Evolutionary conservation across 1,139 yeast species (phyloP).

Genomic region (Magnusiomyces fungicola): DNA sequence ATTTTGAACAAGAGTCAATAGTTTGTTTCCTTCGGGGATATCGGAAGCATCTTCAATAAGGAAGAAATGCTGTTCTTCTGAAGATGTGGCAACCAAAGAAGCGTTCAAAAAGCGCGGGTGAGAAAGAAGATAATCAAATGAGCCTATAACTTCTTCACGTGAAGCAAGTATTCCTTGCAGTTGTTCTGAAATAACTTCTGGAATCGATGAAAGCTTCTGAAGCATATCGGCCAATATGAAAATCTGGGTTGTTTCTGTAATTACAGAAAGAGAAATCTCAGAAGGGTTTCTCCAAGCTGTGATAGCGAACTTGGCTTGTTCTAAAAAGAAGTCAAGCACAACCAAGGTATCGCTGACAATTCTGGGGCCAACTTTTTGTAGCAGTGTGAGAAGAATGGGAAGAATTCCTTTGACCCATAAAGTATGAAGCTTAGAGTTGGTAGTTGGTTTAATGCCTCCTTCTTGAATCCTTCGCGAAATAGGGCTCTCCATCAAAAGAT

Average conservation of each 20-base stretch:
- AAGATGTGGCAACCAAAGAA: conserved; percentile 53
- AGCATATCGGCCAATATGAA: conserved; percentile 57
- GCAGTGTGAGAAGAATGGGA: conserved; percentile 54
- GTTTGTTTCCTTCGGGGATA: conserved; percentile 17
- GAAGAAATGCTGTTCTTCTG: conserved; percentile 51
- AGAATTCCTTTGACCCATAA: conserved; percentile 80
- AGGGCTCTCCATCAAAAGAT: conserved; percentile 67
- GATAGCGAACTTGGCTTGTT: conserved; percentile 56
- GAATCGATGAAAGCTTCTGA: conserved; percentile 35
- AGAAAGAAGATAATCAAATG: conserved; percentile 62
- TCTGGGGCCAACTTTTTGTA: conserved; percentile 56
- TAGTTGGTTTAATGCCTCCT: conserved; percentile 50
- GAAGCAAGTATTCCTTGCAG: conserved; percentile 2
- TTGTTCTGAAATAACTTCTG: conserved; percentile 12
- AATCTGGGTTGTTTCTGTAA: conserved; percentile 77
- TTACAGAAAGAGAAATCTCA: conserved; percentile 53
- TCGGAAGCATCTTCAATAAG: conserved; percentile 28
- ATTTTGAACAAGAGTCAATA: conserved; percentile 19
- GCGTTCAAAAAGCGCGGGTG: conserved; percentile 81
- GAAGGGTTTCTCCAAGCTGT: conserved; percentile 64
- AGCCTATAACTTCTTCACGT: conserved; percentile 41
- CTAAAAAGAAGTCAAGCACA: conserved; percentile 55
- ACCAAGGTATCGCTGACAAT: conserved; percentile 59
- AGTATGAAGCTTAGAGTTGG: conserved; percentile 52
- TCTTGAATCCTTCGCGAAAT: conserved; percentile 58